Percentiles rank a stretch among this genome's conserved stretches.
Conservation (phyloP, 192 early-diverging fungal species). For the Jimgerdemannia lactiflua region DNA sequence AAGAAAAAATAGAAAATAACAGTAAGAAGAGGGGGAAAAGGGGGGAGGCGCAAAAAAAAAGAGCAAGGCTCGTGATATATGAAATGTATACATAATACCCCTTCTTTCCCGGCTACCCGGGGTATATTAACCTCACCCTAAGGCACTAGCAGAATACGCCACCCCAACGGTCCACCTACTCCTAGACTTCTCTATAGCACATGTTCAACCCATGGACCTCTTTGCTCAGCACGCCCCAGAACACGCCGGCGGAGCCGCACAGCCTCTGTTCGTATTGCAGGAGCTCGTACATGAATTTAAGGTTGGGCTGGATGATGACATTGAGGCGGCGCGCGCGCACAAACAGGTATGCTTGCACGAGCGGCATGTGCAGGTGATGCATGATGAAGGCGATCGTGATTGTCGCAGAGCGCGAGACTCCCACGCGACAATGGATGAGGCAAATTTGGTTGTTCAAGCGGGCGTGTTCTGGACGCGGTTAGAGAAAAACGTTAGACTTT, state of each 20-base stretch:
- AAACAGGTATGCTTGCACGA: conserved; percentile 51
- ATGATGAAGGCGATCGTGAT: conserved; percentile 58
- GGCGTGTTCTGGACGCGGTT: conserved; percentile 36
- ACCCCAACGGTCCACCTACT: background rate
- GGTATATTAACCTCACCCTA: too few species aligned
- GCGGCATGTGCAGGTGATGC: conserved; percentile 42
- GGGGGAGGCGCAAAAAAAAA: background rate
- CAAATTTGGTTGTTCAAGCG: conserved; percentile 27
- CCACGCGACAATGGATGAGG: conserved; percentile 59
- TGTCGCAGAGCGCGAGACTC: conserved; percentile 55
- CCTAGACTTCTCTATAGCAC: conserved; percentile 44
- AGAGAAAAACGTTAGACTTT: background rate
- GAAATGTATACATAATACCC: too few species aligned
- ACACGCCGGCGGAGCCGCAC: conserved; percentile 30
- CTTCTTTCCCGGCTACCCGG: too few species aligned
- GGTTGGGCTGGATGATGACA: conserved; percentile 64
- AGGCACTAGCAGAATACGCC: background rate
- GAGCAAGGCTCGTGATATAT: background rate
- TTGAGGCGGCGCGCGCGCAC: conserved; percentile 57
- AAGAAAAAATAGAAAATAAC: too few species aligned
- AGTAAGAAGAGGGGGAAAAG: too few species aligned
- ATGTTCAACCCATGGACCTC: conserved; percentile 54
- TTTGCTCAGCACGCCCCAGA: conserved; percentile 47
- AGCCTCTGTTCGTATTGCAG: conserved; percentile 56
- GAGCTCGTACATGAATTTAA: conserved; percentile 62